Base-by-base conservation (phyloP, 176 grass and related monocot species). In the Ensete ventricosum region DNA sequence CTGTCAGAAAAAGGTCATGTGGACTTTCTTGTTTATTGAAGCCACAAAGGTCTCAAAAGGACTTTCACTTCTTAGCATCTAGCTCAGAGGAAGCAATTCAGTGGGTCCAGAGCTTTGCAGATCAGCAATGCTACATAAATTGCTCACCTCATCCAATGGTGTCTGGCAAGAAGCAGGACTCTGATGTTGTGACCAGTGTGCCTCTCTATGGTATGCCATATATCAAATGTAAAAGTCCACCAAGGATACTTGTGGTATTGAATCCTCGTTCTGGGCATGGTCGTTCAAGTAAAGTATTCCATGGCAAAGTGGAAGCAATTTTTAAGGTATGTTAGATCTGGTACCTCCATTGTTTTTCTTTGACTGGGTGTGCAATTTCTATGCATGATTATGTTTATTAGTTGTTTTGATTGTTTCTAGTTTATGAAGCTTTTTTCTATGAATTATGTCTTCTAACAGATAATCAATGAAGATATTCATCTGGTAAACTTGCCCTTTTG, bases 181-280 rank as follows among this genome's bases (percentile, higher is more conserved):
- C 89, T 22, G 77, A 79, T 67, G 83, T 85, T 55, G 54, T 86
- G 69, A 43, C 87, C 73, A 54, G 69, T 43, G 82, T 83, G 81
- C 73, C 81, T 76, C 81, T 81, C 55, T 83, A 86, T 78, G 87
- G 79, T 54, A 72, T 88, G 71, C 69, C 83, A 76, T 78, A 81
- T 74, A 73, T 74, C 34, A 97, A 66, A 79, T 74, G 80, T 53
- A 78, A 25, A 81, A 70, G 64, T 80, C 74, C 55, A 22, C 87
- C 67, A 78, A 93, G 90, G 76, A 83, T 93, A 14, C 82, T 98
- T 78, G 90, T 93, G 67, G 84, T 98, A 64, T 80, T 98, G 79
- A 98, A 98, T 76, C 94, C 94, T 82, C 82, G 86, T 82, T 98
- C 94, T 73, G 94, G 94, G 79, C 85, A 87, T 72, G 90, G 94